Evolutionary conservation across 192 early-diverging fungal genomes (phyloP).

Genomic region (Pilaira anomala): DNA sequence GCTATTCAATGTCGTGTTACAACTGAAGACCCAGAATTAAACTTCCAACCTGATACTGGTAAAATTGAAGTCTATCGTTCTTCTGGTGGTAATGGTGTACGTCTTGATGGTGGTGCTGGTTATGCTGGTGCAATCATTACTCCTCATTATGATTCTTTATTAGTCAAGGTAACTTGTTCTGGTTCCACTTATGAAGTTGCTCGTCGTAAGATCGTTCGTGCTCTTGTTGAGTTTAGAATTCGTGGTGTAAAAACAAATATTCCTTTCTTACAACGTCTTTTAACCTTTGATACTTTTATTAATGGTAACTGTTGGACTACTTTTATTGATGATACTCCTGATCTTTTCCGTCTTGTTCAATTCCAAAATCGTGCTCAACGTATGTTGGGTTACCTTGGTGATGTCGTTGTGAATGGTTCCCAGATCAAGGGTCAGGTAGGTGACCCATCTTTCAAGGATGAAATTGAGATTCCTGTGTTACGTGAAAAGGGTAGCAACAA

Average conservation of each 20-base stretch:
- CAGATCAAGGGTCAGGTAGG: conserved; percentile 86
- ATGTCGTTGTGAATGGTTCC: conserved; percentile 90
- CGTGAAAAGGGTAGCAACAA: conserved; percentile 43
- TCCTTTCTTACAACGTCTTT: conserved; percentile 84
- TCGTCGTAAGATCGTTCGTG: conserved; percentile 82
- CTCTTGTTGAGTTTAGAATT: conserved; percentile 92
- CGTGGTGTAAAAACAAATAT: conserved; percentile 97
- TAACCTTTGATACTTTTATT: conserved; percentile 80
- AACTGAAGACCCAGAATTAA: conserved; percentile 89
- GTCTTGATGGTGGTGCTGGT: conserved; percentile 86
- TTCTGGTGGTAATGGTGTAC: conserved; percentile 83
- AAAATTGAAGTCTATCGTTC: conserved; percentile 94
- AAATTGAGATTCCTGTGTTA: conserved; percentile 64
- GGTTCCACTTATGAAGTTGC: conserved; percentile 89
- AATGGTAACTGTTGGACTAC: conserved; percentile 92
- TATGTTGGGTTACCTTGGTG: conserved; percentile 85
- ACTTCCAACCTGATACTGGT: conserved; percentile 95
- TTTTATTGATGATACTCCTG: conserved; percentile 95
- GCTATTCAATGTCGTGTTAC: conserved; percentile 98
- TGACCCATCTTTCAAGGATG: conserved; percentile 63
- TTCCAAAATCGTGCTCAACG: conserved; percentile 83
- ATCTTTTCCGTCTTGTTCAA: conserved; percentile 79
- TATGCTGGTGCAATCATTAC: conserved; percentile 91
- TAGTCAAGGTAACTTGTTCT: conserved; percentile 87
- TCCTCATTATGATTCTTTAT: conserved; percentile 92